Percentiles rank a stretch among this genome's conserved stretches.
phyloP scores from a whole-genome alignment of 2,329 filamentous ascomycete genomes.

The Penicillium thymicola region DNA sequence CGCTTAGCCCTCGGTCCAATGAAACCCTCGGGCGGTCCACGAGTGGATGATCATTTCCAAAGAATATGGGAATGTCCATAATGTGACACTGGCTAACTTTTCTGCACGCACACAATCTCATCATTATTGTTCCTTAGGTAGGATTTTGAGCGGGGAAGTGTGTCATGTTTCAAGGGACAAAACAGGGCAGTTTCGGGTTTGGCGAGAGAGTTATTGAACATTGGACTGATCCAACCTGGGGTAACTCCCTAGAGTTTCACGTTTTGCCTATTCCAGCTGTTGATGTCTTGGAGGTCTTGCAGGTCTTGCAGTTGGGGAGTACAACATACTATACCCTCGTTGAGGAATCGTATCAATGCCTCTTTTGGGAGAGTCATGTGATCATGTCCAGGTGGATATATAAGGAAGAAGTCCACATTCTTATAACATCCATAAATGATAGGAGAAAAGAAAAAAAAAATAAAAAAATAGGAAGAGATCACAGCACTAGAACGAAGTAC shows the following conservation, averaged over 20 bases:
- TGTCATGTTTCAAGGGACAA: background rate
- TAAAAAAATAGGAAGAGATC: background rate
- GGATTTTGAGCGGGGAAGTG: background rate
- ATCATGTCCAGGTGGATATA: background rate
- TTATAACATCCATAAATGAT: background rate
- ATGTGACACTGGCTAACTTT: constrained; percentile 1
- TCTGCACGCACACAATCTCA: background rate
- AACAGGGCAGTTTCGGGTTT: constrained; percentile 6
- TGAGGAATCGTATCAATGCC: background rate
- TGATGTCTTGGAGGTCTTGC: background rate
- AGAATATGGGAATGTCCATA: background rate
- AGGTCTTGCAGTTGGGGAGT: background rate
- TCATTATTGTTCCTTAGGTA: background rate
- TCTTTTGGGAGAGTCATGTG: constrained; percentile 4
- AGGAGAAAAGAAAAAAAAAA: background rate
- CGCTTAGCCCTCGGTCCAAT: constrained; percentile 9
- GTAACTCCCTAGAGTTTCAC: background rate
- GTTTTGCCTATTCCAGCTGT: background rate
- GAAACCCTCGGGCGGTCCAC: background rate
- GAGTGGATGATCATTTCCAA: background rate
- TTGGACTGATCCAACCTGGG: constrained; percentile 2
- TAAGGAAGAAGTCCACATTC: background rate
- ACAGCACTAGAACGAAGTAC: background rate
- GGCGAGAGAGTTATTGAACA: background rate
- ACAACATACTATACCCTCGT: background rate